These are phyloP conservation scores for Tetrahymena thermophila DNA, from an alignment of 73 alveolate genomes.

Conservation along the genomic window DNA sequence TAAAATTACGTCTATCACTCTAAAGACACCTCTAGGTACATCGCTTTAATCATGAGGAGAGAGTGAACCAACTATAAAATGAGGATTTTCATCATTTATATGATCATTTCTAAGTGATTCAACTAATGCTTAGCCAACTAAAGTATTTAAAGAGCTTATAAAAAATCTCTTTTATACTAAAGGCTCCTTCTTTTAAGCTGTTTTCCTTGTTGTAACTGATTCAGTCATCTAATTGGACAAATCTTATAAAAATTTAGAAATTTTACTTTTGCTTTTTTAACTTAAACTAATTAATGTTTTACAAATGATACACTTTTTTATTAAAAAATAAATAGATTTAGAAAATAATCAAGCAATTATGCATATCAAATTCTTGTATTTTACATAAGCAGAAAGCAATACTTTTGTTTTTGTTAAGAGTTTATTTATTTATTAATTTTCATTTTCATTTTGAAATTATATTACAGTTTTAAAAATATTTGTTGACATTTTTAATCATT, in stretches of 20 bases:
- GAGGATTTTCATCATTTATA: constrained; percentile 37
- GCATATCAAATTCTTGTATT: background rate
- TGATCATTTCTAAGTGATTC: constrained; percentile 27
- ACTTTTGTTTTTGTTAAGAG: background rate
- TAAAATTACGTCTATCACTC: constrained; percentile 23
- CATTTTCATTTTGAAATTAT: background rate
- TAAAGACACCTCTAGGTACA: constrained; percentile 20
- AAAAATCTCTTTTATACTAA: constrained; percentile 34
- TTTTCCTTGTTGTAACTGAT: background rate
- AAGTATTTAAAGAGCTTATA: constrained; percentile 33
- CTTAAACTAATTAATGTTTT: background rate
- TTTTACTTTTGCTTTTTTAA: background rate
- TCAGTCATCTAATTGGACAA: background rate
- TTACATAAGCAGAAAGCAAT: background rate
- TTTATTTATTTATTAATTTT: too few species aligned
- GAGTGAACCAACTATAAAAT: constrained; percentile 33
- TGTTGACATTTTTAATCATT: background rate
- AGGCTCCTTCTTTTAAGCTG: constrained; percentile 16
- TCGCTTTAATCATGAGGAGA: background rate
- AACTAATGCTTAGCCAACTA: constrained; percentile 29
- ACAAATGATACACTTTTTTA: background rate
- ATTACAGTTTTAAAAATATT: background rate
- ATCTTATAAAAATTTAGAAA: background rate
- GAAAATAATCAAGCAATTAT: background rate
- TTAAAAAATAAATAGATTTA: background rate